Percentiles rank a stretch among this genome's conserved stretches.
Conservation (phyloP, 495 filamentous ascomycete species). For the Penicillium herquei region DNA sequence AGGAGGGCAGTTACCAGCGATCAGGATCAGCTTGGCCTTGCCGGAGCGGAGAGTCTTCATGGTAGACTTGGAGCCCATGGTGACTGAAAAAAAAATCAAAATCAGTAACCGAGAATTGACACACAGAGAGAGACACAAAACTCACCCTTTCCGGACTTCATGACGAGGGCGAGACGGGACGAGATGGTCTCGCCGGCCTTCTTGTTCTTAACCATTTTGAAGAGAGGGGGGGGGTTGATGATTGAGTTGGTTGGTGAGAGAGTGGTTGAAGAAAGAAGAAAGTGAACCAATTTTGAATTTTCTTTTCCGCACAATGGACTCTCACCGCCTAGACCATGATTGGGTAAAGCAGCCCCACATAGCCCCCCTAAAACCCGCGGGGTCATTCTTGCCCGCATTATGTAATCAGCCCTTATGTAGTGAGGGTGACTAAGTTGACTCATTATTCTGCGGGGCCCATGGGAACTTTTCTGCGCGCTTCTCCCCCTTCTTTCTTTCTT, state of each 20-base stretch:
- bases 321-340: conserved; percentile 10
- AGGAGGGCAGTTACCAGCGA: conserved; percentile 93
- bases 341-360: neutral
- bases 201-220: conserved; percentile 74
- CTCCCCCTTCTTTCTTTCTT: conserved; percentile 2
- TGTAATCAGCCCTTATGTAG: no score
- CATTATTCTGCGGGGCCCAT: neutral
- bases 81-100: conserved; percentile 53
- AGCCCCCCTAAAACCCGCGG: no score
- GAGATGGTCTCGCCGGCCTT: conserved; percentile 91
- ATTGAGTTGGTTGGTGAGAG: conserved; percentile 2
- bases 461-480: conserved; percentile 6
- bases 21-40: conserved; percentile 67
- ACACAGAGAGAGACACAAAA: conserved; percentile 5
- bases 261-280: neutral
- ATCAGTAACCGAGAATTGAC: conserved; percentile 8
- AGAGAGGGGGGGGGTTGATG: conserved; percentile 8
- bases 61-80: conserved; percentile 91
- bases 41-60: conserved; percentile 84
- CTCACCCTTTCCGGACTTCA: conserved; percentile 84
- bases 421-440: no score
- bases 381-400: no score
- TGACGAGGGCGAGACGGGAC: conserved; percentile 87
- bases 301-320: neutral
- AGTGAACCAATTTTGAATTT: neutral